A percentile compares a stretch with the other conserved stretches of the same genome.
These are phyloP conservation scores for Colletotrichum sp. DNA, from an alignment of 2,329 filamentous ascomycete species.

Conservation along the genomic window DNA sequence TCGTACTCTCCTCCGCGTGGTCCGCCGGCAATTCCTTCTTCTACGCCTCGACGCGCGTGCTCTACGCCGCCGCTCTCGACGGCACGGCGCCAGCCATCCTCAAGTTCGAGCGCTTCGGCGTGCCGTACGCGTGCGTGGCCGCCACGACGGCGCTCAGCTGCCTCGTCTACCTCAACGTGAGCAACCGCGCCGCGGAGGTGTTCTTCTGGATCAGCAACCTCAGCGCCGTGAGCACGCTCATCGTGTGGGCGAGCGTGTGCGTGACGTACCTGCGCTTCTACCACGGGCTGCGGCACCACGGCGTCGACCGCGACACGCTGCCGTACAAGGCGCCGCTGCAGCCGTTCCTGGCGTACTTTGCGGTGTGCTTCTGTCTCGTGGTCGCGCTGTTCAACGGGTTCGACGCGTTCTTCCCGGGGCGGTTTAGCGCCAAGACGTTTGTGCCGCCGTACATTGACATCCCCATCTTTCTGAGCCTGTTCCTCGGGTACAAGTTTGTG, in stretches of 20 bases:
- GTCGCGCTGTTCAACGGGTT: constrained; percentile 78
- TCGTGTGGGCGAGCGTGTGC: constrained; percentile 72
- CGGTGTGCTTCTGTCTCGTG: constrained; percentile 64
- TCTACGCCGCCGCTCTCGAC: constrained; percentile 65
- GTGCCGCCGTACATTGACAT: constrained; percentile 74
- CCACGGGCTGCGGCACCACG: constrained; percentile 68
- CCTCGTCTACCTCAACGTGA: constrained; percentile 68
- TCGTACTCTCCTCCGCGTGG: constrained; percentile 75
- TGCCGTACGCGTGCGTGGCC: constrained; percentile 12
- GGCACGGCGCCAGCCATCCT: constrained; percentile 63
- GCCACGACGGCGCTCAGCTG: constrained; percentile 63
- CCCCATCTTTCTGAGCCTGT: constrained; percentile 69
- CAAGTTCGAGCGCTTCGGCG: constrained; percentile 50
- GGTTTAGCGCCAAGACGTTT: constrained; percentile 55
- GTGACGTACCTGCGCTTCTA: constrained; percentile 75
- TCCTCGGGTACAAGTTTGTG: constrained; percentile 69
- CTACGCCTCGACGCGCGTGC: constrained; percentile 61
- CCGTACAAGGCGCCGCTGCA: constrained; percentile 71
- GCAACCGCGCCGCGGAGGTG: constrained; percentile 47
- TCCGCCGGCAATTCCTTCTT: constrained; percentile 74
- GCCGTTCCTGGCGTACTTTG: constrained; percentile 71
- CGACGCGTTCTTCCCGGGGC: constrained; percentile 69
- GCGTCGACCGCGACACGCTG: constrained; percentile 66
- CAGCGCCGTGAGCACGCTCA: constrained; percentile 72
- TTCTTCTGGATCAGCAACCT: constrained; percentile 58